These are phyloP conservation scores for Amanita phalloides DNA, from an alignment of 768 basidiomycete genomes.

Conservation along the genomic window DNA sequence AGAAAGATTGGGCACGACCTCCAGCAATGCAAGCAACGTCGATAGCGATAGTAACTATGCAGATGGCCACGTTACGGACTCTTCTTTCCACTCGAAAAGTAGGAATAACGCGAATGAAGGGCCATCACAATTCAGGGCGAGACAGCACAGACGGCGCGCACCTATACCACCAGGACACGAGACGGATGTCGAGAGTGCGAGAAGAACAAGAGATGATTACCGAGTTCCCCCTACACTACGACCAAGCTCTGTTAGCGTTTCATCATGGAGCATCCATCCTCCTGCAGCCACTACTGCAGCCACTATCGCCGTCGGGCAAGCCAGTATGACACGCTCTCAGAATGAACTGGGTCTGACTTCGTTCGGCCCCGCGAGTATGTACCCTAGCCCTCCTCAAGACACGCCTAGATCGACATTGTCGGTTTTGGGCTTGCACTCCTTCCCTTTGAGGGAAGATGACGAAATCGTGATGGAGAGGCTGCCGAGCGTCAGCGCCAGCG, in stretches of 20 bases:
- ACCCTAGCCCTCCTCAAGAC: conserved; percentile 1
- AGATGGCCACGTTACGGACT: background rate
- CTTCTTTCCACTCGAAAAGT: background rate
- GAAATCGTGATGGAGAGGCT: conserved; percentile 4
- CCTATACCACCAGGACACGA: conserved; percentile 4
- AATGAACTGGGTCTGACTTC: background rate
- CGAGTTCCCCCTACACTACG: background rate
- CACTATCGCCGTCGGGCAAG: background rate
- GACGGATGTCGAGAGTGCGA: conserved; percentile 5
- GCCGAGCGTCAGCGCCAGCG: background rate
- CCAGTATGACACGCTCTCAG: background rate
- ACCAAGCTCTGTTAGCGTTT: background rate
- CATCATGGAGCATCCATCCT: conserved; percentile 4
- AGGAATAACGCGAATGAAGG: background rate
- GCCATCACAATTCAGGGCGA: background rate
- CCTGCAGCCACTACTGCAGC: background rate
- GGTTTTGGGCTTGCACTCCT: background rate
- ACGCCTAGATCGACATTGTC: conserved; percentile 3
- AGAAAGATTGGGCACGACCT: background rate
- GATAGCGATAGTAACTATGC: conserved; percentile 1
- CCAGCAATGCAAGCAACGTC: background rate
- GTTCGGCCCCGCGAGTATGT: conserved; percentile 5
- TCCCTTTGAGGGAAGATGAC: conserved; percentile 5
- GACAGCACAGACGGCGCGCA: background rate
- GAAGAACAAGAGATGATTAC: conserved; percentile 1